phyloP scores from a whole-genome alignment of 805 yeast genomes.

The Candida maris region DNA sequence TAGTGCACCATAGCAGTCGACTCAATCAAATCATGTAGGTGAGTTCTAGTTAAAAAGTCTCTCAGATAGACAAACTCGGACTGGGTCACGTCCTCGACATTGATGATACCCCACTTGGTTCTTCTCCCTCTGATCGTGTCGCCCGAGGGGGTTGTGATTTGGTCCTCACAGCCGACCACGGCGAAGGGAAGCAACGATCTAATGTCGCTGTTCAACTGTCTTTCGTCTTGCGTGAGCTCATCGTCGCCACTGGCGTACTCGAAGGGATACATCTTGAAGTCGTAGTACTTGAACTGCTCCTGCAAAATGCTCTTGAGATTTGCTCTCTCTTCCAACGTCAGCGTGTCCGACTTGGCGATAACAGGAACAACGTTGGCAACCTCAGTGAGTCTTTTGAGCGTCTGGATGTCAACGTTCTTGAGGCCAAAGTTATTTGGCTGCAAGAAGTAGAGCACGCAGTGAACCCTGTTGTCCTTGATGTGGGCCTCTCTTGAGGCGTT shows the following conservation, averaged over 20 bases:
- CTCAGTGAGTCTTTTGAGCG: constrained; percentile 79
- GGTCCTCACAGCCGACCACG: constrained; percentile 83
- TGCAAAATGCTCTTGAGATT: constrained; percentile 74
- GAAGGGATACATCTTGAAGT: constrained; percentile 80
- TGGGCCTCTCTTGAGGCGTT: constrained; percentile 87
- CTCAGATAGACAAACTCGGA: constrained; percentile 94
- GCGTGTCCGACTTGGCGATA: constrained; percentile 88
- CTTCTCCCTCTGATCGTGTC: constrained; percentile 83
- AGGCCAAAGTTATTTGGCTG: constrained; percentile 88
- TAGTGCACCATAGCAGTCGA: constrained; percentile 85
- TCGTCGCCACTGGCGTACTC: constrained; percentile 39
- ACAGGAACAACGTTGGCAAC: constrained; percentile 93
- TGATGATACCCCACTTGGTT: constrained; percentile 90
- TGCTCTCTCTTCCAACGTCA: constrained; percentile 81
- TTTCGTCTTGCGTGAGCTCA: constrained; percentile 60
- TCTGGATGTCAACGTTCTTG: constrained; percentile 75
- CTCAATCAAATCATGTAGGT: constrained; percentile 92
- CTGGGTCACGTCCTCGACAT: constrained; percentile 90
- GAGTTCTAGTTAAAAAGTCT: constrained; percentile 92
- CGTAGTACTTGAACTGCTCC: constrained; percentile 67
- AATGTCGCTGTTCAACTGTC: constrained; percentile 69
- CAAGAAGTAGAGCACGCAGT: constrained; percentile 86
- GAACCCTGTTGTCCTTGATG: constrained; percentile 87
- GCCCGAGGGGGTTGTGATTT: constrained; percentile 66
- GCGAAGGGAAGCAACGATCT: constrained; percentile 88